Percentiles rank a stretch among this genome's conserved stretches.
Conservation (phyloP, 306 rosid genomes). For the Castanea mollissima region DNA sequence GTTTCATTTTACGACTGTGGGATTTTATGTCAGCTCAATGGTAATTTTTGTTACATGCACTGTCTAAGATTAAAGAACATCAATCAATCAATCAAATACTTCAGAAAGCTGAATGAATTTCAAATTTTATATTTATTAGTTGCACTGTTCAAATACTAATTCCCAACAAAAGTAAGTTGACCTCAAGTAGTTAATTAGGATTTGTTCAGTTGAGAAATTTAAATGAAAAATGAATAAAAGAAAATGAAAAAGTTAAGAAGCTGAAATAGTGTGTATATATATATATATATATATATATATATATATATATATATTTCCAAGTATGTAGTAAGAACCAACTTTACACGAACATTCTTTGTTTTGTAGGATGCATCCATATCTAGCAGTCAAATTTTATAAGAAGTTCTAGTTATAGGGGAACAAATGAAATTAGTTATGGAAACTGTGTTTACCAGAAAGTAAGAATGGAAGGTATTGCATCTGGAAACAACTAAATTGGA, state of each 20-base stretch:
- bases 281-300: no score
- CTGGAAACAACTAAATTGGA: neutral
- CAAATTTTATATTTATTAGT: neutral
- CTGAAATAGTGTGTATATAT: no score
- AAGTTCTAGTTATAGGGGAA: no score
- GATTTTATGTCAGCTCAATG: conserved; percentile 83
- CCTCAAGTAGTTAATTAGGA: neutral
- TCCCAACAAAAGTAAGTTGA: neutral
- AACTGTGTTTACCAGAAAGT: neutral
- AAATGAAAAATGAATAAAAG: no score
- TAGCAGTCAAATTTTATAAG: no score
- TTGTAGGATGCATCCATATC: no score
- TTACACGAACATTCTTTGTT: no score
- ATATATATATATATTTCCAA: no score
- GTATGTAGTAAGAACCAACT: no score
- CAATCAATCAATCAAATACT: neutral
- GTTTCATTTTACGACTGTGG: conserved; percentile 80
- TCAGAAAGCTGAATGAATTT: neutral
- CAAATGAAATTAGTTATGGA: neutral
- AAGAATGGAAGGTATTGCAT: neutral
- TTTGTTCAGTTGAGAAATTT: neutral
- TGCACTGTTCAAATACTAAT: neutral
- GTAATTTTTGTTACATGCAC: conserved; percentile 43
- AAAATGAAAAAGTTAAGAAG: no score
- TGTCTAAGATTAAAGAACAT: conserved; percentile 1